A percentile compares a stretch with the other conserved stretches of the same genome.
These are phyloP conservation scores for Flaveria bidentis DNA, from an alignment of 129 eudicot species.

Conservation along the genomic window DNA sequence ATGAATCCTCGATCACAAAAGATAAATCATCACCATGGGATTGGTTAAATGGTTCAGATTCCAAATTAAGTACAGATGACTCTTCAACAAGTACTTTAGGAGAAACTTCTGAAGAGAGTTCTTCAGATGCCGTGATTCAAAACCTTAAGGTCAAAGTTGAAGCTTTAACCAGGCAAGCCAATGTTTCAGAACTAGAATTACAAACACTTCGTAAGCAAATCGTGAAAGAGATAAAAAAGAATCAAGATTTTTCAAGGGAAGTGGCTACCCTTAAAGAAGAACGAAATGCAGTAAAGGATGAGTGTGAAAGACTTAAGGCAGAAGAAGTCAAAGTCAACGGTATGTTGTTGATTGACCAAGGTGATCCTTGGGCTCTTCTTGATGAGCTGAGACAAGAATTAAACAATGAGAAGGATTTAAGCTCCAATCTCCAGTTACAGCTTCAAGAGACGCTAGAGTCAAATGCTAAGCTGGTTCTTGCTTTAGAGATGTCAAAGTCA, in stretches of 20 bases:
- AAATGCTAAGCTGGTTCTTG: conserved; percentile 71
- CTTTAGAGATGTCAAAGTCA: conserved; percentile 70
- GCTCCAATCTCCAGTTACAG: conserved; percentile 64
- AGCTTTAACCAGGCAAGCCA: conserved; percentile 65
- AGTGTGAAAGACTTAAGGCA: conserved; percentile 50
- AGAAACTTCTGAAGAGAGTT: conserved; percentile 47
- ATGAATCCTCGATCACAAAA: conserved; percentile 35
- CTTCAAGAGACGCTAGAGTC: conserved; percentile 77
- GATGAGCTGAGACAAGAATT: conserved; percentile 75
- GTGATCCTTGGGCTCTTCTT: conserved; percentile 64
- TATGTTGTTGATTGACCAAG: conserved; percentile 54
- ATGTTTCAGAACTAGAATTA: conserved; percentile 71
- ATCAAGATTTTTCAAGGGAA: conserved; percentile 69
- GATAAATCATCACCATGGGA: conserved; percentile 54
- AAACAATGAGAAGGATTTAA: conserved; percentile 60
- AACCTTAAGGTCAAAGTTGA: conserved; percentile 62
- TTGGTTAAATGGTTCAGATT: conserved; percentile 44
- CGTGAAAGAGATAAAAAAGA: conserved; percentile 76
- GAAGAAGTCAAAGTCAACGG: conserved; percentile 36
- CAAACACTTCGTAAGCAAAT: conserved; percentile 80
- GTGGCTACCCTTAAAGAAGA: conserved; percentile 65
- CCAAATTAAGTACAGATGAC: conserved; percentile 57
- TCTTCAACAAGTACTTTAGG: conserved; percentile 62
- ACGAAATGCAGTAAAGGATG: conserved; percentile 53
- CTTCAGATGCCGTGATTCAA: conserved; percentile 47